These are phyloP conservation scores for Mortierella alpina DNA, from an alignment of 192 early-diverging fungal species.

Conservation along the genomic window DNA sequence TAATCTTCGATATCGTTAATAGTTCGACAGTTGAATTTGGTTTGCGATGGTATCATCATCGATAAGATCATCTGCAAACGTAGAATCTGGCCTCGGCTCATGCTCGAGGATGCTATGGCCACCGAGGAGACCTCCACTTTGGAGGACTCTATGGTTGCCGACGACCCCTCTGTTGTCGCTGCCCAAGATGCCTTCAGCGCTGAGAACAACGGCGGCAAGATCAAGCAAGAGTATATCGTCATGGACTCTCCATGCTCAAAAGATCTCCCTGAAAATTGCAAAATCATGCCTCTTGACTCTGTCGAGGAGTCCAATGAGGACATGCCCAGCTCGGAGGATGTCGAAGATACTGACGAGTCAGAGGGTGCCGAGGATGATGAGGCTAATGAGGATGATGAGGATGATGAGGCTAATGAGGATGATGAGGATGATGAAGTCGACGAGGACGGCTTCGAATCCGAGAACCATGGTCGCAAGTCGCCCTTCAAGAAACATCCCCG, in stretches of 20 bases:
- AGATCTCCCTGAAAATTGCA: neutral
- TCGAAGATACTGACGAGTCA: neutral
- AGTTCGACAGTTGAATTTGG: neutral
- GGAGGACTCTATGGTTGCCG: neutral
- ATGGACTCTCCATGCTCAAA: constrained; percentile 9
- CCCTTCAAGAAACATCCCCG: neutral
- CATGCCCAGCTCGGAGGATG: neutral
- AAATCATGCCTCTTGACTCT: no score
- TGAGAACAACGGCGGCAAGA: neutral
- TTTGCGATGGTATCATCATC: constrained; percentile 5
- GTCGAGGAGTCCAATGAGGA: neutral
- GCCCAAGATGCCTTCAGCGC: neutral
- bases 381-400: neutral
- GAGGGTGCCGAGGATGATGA: neutral
- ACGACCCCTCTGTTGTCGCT: neutral
- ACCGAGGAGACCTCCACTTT: neutral
- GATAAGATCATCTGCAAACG: constrained; percentile 5
- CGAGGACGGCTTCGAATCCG: neutral
- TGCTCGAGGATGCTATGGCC: neutral
- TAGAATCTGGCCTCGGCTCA: neutral
- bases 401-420: neutral
- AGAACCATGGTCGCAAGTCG: neutral
- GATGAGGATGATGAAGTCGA: neutral
- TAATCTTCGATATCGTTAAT: neutral
- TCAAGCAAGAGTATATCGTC: neutral